Percentiles rank a stretch among this genome's conserved stretches.
phyloP scores from a whole-genome alignment of 1,139 yeast genomes.

The Taphrina sp. region DNA sequence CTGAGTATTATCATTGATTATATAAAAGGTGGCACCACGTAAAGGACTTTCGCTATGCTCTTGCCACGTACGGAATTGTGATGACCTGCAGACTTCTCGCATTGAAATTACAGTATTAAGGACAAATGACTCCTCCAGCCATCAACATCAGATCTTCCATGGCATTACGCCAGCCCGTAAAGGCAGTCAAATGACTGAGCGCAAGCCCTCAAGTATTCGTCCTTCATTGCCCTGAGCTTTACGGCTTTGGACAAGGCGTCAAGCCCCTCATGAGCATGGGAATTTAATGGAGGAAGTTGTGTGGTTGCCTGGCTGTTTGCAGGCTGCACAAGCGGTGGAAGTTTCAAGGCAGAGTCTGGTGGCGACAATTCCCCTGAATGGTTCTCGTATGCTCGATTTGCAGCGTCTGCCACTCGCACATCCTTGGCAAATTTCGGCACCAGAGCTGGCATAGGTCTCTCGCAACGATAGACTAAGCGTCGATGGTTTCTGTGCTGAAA shows the following conservation, averaged over 20 bases:
- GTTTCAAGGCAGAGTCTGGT: background rate
- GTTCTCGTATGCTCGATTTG: background rate
- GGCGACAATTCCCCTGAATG: background rate
- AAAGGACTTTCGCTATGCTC: too few species aligned
- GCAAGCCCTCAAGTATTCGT: conserved; percentile 14
- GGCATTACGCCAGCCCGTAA: conserved; percentile 1
- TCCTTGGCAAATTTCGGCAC: too few species aligned
- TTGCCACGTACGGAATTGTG: too few species aligned
- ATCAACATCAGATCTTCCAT: too few species aligned
- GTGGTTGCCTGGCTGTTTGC: too few species aligned
- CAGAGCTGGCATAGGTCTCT: too few species aligned
- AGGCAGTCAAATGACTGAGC: conserved; percentile 5
- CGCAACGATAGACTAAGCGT: background rate
- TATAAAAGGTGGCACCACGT: too few species aligned
- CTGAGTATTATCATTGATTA: too few species aligned
- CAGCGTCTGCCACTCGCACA: background rate
- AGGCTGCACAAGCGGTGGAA: background rate
- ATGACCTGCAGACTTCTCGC: too few species aligned
- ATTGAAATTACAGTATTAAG: too few species aligned
- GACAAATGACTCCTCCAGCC: too few species aligned
- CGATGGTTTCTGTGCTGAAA: background rate
- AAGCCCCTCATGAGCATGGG: conserved; percentile 3
- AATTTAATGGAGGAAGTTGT: conserved; percentile 6
- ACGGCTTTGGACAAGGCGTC: conserved; percentile 7
- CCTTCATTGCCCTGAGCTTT: conserved; percentile 8